Base-by-base conservation (phyloP, 257 asterid species). In the Penstemon davidsonii region DNA sequence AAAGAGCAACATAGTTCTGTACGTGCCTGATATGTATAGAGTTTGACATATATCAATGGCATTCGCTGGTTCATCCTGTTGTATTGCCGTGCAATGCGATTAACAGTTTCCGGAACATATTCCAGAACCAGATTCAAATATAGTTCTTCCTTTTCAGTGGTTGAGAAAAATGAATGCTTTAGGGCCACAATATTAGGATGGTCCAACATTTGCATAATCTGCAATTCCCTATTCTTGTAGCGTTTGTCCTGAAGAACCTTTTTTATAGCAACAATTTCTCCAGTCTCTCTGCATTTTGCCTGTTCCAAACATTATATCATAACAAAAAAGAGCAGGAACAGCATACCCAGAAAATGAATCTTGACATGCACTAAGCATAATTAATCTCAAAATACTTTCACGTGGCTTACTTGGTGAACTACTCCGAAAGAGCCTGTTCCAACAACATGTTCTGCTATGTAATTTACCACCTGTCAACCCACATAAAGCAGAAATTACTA, bases 401-500 rank as follows among this genome's bases (percentile, higher is more conserved):
- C 71, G 49, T 46, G 55, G 69, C 86, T 82, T 86, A 92, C 98
- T 79, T 92, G 98, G 72, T 77, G 85, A 67, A 92, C 98, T 59
- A 92, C 98, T 68, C 98, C 98, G 74, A 92, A 92, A 45, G 98
- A 92, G 73, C 98, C 98, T 42, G 96, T 92, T 71, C 98, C 98
- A 64, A 92, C 95, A 64, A 92, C 95, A 80, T 92, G 98, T 78
- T 92, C 98, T 64, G 98, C 96, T 73, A 92, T 92, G 84, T 89
- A 92, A 80, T 85, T 92, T 68, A 89, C 85, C 66, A 74, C 87
- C 98, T 92, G 88, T 71, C 79, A 75, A 79, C 63, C 75, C 67
- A 79, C 66, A 78, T 41, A 72, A 73, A 70, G 67, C 37, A 55
- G 41, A 55, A 37, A 58, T 63, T 40, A 76, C 39, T 36, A 44